Evolutionary conservation across 1,284 basidiomycete genomes (phyloP).

Genomic region (Flammula alnicola): DNA sequence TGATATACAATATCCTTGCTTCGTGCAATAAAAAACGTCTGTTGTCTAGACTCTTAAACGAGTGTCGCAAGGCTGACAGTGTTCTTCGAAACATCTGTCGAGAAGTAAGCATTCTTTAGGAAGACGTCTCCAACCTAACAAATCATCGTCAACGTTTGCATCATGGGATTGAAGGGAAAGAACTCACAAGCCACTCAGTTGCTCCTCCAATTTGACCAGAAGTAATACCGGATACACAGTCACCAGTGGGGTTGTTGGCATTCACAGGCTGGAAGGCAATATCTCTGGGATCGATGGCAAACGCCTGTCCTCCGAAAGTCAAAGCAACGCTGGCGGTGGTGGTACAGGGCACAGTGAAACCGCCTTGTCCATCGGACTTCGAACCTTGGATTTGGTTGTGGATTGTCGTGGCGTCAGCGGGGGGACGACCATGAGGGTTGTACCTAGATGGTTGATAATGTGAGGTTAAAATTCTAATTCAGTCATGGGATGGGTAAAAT

Average conservation of each 20-base stretch:
- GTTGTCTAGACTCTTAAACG: constrained; percentile 20
- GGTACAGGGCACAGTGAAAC: constrained; percentile 82
- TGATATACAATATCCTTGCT: too few relatives aligned
- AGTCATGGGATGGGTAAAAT: neutral
- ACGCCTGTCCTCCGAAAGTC: constrained; percentile 65
- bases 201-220: constrained; percentile 65
- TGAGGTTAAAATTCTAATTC: neutral
- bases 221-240: constrained; percentile 78
- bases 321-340: constrained; percentile 68
- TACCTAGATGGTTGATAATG: too few relatives aligned
- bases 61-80: constrained; percentile 71
- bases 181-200: constrained; percentile 73
- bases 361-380: constrained; percentile 60
- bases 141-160: constrained; percentile 45
- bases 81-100: constrained; percentile 71
- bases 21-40: neutral
- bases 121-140: constrained; percentile 68
- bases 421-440: constrained; percentile 70
- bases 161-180: constrained; percentile 36
- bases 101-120: constrained; percentile 83
- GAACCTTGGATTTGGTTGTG: constrained; percentile 66
- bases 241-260: constrained; percentile 61
- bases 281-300: constrained; percentile 72
- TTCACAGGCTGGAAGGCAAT: constrained; percentile 73
- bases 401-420: constrained; percentile 60